A percentile compares a stretch with the other conserved stretches of the same genome.
Conservation (phyloP, 1,284 basidiomycete species). For the Trichosporon sp. region DNA sequence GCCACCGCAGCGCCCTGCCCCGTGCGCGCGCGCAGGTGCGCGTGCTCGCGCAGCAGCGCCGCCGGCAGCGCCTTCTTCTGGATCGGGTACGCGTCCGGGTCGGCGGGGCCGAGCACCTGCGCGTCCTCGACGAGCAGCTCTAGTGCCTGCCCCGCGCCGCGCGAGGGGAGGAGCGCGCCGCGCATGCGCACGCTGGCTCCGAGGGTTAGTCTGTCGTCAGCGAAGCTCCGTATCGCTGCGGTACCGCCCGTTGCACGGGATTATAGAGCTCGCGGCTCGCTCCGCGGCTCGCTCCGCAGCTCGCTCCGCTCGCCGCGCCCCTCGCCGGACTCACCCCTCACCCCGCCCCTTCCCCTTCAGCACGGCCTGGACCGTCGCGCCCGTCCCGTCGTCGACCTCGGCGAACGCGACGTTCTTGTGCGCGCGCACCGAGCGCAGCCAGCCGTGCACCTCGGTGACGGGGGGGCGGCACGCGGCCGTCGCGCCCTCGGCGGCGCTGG, state of each 20-base stretch:
- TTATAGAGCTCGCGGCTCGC: too few relatives aligned
- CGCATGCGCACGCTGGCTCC: constrained; percentile 66
- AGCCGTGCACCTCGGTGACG: constrained; percentile 56
- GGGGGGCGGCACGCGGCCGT: neutral
- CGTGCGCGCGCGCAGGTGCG: constrained; percentile 77
- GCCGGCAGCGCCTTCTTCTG: constrained; percentile 73
- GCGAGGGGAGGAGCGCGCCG: constrained; percentile 63
- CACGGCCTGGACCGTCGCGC: constrained; percentile 70
- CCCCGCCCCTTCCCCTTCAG: constrained; percentile 53
- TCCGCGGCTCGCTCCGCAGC: too few relatives aligned
- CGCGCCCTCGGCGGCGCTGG: neutral
- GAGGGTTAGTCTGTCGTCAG: constrained; percentile 55
- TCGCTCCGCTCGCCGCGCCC: too few relatives aligned
- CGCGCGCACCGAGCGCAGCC: constrained; percentile 74
- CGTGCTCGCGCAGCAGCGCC: constrained; percentile 73
- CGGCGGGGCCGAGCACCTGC: constrained; percentile 66
- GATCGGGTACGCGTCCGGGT: constrained; percentile 79
- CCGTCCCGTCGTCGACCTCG: constrained; percentile 76
- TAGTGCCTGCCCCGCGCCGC: constrained; percentile 63
- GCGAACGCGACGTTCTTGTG: constrained; percentile 84
- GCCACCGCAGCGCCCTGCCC: constrained; percentile 66
- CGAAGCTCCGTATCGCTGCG: neutral
- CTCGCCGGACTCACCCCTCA: constrained; percentile 32
- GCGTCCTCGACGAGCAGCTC: constrained; percentile 63
- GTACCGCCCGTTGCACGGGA: too few relatives aligned